Conservation (phyloP, 1,284 basidiomycete species). For the Sanghuangporus sanghuang region DNA sequence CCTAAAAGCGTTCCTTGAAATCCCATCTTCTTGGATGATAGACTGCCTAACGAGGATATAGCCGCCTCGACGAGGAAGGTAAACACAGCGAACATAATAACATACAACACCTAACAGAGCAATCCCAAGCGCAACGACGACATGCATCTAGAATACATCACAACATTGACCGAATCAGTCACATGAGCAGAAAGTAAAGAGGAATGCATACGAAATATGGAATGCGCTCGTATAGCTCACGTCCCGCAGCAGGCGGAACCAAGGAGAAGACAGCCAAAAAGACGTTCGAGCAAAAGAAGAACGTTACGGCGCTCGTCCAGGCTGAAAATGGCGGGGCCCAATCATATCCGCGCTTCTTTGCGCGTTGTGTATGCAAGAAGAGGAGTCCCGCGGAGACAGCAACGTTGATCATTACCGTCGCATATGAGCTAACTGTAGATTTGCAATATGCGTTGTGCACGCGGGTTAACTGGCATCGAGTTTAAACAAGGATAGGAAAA, state of each 20-base stretch:
- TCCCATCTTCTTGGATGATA: conserved; percentile 49
- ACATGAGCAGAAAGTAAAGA: not conserved
- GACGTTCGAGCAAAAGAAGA: conserved; percentile 60
- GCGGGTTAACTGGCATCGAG: too few relatives aligned
- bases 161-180: not conserved
- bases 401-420: conserved; percentile 49
- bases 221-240: conserved; percentile 46
- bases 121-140: conserved; percentile 42
- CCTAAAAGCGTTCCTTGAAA: conserved; percentile 40
- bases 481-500: not conserved
- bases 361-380: conserved; percentile 43
- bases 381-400: conserved; percentile 57
- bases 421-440: conserved; percentile 47
- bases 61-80: conserved; percentile 46
- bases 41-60: conserved; percentile 47
- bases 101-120: conserved; percentile 49
- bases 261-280: conserved; percentile 58
- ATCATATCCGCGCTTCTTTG: conserved; percentile 28
- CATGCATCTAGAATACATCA: conserved; percentile 39
- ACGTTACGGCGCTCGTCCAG: conserved; percentile 38
- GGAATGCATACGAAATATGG: conserved; percentile 56
- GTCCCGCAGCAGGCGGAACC: conserved; percentile 49
- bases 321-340: conserved; percentile 65
- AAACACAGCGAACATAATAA: conserved; percentile 53
- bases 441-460: not conserved